Percentiles rank a stretch among this genome's conserved stretches.
phyloP scores from a whole-genome alignment of 805 yeast species.

The Ogataea naganishii region DNA sequence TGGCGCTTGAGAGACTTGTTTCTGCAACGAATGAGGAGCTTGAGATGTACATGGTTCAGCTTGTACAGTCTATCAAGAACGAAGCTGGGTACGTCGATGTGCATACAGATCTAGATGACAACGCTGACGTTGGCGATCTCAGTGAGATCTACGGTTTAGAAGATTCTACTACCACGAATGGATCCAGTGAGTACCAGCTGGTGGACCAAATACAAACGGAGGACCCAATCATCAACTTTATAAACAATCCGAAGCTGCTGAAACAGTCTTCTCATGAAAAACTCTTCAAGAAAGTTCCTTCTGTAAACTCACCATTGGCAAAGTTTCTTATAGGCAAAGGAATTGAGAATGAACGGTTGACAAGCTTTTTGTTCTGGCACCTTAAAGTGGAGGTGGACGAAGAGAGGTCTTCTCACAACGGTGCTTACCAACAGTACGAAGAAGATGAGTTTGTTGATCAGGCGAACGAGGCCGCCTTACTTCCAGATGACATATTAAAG shows the following conservation, averaged over 20 bases:
- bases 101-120: conserved; percentile 14
- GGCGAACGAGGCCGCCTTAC: no score
- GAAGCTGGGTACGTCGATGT: conserved; percentile 34
- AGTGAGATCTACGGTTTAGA: conserved; percentile 12
- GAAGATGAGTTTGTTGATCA: conserved; percentile 11
- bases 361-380: conserved; percentile 87
- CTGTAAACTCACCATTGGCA: conserved; percentile 50
- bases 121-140: conserved; percentile 5
- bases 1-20: conserved; percentile 79
- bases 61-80: conserved; percentile 86
- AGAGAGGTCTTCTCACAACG: no score
- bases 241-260: conserved; percentile 15
- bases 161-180: conserved; percentile 17
- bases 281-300: conserved; percentile 12
- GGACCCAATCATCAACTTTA: conserved; percentile 16
- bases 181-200: conserved; percentile 24
- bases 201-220: conserved; percentile 17
- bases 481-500: no score
- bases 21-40: conserved; percentile 76
- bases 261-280: conserved; percentile 6
- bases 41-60: conserved; percentile 73
- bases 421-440: conserved; percentile 1
- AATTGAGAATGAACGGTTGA: conserved; percentile 52
- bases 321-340: conserved; percentile 71
- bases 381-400: conserved; percentile 83